A percentile compares a stretch with the other conserved stretches of the same genome.
phyloP scores from a whole-genome alignment of 2,329 filamentous ascomycete genomes.

The Peltaster fructicola region DNA sequence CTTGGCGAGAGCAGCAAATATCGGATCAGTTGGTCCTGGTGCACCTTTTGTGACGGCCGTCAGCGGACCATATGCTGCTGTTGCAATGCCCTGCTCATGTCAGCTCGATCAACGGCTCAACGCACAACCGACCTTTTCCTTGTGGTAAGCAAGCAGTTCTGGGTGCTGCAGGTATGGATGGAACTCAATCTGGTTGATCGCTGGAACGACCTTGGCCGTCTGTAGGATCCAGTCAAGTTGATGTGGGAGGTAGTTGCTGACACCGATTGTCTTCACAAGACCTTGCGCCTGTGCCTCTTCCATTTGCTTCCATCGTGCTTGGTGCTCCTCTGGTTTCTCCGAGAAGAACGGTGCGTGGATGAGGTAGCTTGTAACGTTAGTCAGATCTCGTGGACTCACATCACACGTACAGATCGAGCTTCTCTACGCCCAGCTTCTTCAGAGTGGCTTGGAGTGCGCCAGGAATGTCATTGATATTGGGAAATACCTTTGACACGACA shows the following conservation, averaged over 20 bases:
- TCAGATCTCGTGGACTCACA: neutral
- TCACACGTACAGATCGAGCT: conserved; percentile 42
- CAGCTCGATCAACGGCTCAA: too few species aligned
- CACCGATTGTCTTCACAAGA: conserved; percentile 42
- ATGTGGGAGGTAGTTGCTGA: conserved; percentile 40
- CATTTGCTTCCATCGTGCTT: conserved; percentile 42
- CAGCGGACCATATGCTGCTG: conserved; percentile 29
- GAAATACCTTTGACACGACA: conserved; percentile 35
- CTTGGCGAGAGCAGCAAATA: conserved; percentile 34
- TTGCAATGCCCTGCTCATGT: conserved; percentile 25
- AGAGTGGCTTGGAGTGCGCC: conserved; percentile 37
- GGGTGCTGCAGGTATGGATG: conserved; percentile 50
- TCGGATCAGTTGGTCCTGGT: conserved; percentile 37
- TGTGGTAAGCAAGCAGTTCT: conserved; percentile 37
- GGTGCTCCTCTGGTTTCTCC: conserved; percentile 35
- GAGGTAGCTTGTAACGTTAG: conserved; percentile 30
- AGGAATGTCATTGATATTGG: conserved; percentile 37
- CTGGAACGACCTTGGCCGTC: conserved; percentile 37
- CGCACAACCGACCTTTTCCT: conserved; percentile 18
- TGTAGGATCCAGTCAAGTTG: conserved; percentile 38
- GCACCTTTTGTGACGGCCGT: conserved; percentile 36
- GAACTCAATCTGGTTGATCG: conserved; percentile 51
- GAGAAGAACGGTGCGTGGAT: conserved; percentile 45
- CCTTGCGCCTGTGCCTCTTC: conserved; percentile 39
- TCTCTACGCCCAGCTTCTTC: conserved; percentile 41